Evolutionary conservation across 2,329 filamentous ascomycete species (phyloP).

Genomic region (Conoideocrella luteorostrata): DNA sequence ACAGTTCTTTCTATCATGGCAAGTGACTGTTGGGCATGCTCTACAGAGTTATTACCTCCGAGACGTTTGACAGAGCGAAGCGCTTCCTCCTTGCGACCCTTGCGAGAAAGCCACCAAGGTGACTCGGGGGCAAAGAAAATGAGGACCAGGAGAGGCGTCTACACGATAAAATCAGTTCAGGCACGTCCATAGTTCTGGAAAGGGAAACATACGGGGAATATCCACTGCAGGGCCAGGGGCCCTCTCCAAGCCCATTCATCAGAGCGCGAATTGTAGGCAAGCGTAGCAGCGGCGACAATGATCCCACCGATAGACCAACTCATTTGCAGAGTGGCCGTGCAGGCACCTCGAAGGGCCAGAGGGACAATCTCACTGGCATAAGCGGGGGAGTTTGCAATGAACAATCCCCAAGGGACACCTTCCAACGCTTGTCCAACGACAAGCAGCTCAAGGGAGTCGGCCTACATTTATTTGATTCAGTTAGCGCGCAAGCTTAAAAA

Average conservation of each 20-base stretch:
- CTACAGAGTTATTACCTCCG: conserved; percentile 21
- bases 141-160: conserved; percentile 45
- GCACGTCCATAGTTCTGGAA: not conserved
- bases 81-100: conserved; percentile 36
- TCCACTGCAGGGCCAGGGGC: conserved; percentile 52
- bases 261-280: conserved; percentile 37
- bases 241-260: conserved; percentile 27
- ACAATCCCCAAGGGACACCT: conserved; percentile 56
- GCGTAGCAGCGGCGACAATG: conserved; percentile 50
- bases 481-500: too few species aligned
- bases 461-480: too few species aligned
- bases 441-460: conserved; percentile 32
- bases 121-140: conserved; percentile 44
- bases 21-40: conserved; percentile 31
- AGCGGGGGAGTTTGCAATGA: conserved; percentile 56
- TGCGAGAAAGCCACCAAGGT: conserved; percentile 49
- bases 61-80: conserved; percentile 40
- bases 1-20: conserved; percentile 53
- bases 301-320: conserved; percentile 57
- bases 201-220: conserved; percentile 35
- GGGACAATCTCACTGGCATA: conserved; percentile 57
- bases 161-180: not conserved
- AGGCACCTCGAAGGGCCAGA: conserved; percentile 47
- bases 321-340: conserved; percentile 57
- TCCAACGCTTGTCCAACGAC: conserved; percentile 50